Conservation (phyloP, 148 eudicot genomes). For the Camellia granthamiana region DNA sequence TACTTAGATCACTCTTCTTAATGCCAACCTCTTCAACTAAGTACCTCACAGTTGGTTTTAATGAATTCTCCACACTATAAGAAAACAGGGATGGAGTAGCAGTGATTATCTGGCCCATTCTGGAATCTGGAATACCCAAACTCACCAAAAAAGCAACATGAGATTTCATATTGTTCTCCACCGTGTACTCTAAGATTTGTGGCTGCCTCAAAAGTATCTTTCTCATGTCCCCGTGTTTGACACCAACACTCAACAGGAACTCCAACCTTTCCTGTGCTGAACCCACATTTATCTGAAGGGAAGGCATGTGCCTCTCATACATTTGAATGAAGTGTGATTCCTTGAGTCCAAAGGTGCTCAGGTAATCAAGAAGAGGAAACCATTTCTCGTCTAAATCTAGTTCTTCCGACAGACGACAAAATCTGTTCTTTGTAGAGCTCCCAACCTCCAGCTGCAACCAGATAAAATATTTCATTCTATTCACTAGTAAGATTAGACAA, state of each 20-base stretch:
- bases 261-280: conserved; percentile 80
- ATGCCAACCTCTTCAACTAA: conserved; percentile 90
- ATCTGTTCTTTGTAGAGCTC: conserved; percentile 49
- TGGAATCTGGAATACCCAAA: conserved; percentile 78
- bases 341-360: conserved; percentile 76
- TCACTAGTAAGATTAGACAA: conserved; percentile 20
- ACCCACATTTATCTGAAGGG: conserved; percentile 70
- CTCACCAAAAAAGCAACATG: conserved; percentile 72
- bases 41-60: conserved; percentile 84
- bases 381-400: conserved; percentile 70
- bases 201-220: conserved; percentile 84
- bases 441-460: conserved; percentile 50
- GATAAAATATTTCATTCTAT: conserved; percentile 9
- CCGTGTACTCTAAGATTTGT: conserved; percentile 83
- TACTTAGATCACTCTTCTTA: conserved; percentile 64
- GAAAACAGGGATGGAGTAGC: conserved; percentile 86
- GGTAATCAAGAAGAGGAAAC: conserved; percentile 90
- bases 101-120: conserved; percentile 69
- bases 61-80: conserved; percentile 82
- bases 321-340: conserved; percentile 80
- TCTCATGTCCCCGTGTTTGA: conserved; percentile 72
- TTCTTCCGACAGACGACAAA: conserved; percentile 63
- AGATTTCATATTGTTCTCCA: conserved; percentile 77
- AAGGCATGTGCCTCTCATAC: conserved; percentile 79
- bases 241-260: conserved; percentile 70